Evolutionary conservation across 441 rosid genomes (phyloP).

Genomic region (Erysimum pusillum): DNA sequence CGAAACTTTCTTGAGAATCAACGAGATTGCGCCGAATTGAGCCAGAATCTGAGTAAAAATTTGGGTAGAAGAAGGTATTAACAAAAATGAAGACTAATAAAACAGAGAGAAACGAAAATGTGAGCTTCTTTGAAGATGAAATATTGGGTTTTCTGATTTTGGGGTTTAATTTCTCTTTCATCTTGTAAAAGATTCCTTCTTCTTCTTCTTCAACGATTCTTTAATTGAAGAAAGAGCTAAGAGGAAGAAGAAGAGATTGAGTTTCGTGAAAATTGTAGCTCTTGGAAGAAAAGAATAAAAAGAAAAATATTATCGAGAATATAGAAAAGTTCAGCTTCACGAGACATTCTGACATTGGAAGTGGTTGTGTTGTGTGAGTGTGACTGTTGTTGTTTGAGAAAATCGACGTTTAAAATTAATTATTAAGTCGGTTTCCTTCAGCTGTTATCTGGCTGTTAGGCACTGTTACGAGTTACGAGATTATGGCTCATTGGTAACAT

Average conservation of each 20-base stretch:
- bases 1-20: constrained; percentile 22
- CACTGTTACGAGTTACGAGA: too few species aligned
- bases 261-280: background rate
- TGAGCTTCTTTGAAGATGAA: constrained; percentile 56
- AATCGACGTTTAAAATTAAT: background rate
- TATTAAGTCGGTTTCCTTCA: too few species aligned
- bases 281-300: too few species aligned
- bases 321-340: background rate
- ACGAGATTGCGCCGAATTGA: background rate
- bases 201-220: background rate
- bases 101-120: constrained; percentile 49
- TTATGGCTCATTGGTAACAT: too few species aligned
- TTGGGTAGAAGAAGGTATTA: constrained; percentile 56
- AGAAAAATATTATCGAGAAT: background rate
- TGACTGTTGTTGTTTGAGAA: background rate
- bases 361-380: background rate
- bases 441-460: too few species aligned
- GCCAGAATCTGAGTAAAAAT: constrained; percentile 29
- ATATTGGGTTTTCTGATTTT: constrained; percentile 27
- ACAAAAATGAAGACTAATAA: constrained; percentile 63
- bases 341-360: background rate
- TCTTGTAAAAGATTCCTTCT: background rate
- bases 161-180: constrained; percentile 28
- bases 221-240: background rate
- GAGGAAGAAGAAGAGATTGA: background rate